Conservation (phyloP, 1,284 basidiomycete genomes). For the Stygiomarasmius scandens region DNA sequence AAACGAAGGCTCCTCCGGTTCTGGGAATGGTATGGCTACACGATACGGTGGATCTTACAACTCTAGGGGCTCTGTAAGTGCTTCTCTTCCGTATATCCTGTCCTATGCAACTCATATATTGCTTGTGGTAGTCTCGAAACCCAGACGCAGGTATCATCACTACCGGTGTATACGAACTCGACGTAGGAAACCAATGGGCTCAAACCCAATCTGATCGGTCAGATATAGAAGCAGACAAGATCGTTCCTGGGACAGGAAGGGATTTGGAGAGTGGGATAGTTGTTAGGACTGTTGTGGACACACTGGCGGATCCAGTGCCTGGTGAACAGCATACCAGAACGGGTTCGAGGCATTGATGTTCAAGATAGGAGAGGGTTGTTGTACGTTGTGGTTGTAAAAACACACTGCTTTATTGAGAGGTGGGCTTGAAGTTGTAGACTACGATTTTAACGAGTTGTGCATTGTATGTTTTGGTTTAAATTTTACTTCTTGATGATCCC, state of each 20-base stretch:
- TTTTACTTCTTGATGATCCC: too few relatives aligned
- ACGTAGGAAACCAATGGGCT: slow-evolving; percentile 1
- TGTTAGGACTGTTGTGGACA: slow-evolving; percentile 1
- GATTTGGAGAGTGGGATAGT: slow-evolving; percentile 5
- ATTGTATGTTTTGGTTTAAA: too few relatives aligned
- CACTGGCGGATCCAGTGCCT: neutral
- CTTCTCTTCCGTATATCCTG: neutral
- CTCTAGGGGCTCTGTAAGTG: neutral
- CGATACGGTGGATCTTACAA: neutral
- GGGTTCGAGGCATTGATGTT: too few relatives aligned
- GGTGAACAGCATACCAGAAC: too few relatives aligned
- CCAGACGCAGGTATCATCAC: slow-evolving; percentile 4
- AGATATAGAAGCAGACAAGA: neutral
- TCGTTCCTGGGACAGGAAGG: neutral
- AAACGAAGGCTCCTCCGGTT: neutral
- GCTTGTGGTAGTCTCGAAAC: neutral
- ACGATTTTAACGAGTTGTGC: too few relatives aligned
- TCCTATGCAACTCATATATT: neutral
- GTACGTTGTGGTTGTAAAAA: too few relatives aligned
- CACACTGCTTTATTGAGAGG: too few relatives aligned
- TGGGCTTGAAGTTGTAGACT: too few relatives aligned
- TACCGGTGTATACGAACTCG: slow-evolving; percentile 2
- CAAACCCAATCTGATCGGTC: neutral
- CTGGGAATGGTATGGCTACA: neutral
- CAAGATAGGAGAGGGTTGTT: too few relatives aligned